Base-by-base conservation (phyloP, 2,329 filamentous ascomycete species). In the Akanthomyces lecanii region DNA sequence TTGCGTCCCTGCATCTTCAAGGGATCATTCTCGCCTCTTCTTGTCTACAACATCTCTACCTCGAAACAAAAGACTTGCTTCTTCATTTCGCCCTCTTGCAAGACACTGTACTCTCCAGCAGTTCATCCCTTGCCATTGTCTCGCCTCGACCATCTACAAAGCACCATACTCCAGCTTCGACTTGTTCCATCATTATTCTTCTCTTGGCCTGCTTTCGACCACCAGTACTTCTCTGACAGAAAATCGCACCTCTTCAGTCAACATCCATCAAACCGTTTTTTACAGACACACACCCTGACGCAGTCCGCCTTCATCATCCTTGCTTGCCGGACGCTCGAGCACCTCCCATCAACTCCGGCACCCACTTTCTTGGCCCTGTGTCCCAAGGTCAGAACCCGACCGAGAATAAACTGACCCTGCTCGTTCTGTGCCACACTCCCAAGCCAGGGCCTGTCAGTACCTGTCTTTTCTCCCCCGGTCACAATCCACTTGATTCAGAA, bases 401-500 rank as follows among this genome's bases (percentile, higher is more conserved):
- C 23, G 38, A 51, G 36, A 30, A 63, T 52, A 47, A 53, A 63
- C 54, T 54, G 54, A 63, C 61, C 61, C 61, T 63, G 51, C 61
- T 50, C 44, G 28, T 51, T 48, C 48, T 59, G 54, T 54, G 38
- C 61, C 61, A 63, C 61, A 51, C 21, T 40, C 52, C 33, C 54
- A 44, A 44, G n/a, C 28, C 45, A 58, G 61, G 61, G 61, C 55
- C 40, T 63, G 61, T 52, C 54, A 59, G 61, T 63, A 54, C 59
- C 59, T 58, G 47, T 63, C 61, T 52, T 36, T 40, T 58, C 52
- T 58, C 61, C 61, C 61, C 61, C 55, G 30, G 61, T 63, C 61
- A 63, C 48, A 63, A 28, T 47, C 61, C 61, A 63, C 61, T 63
- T 63, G 61, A 63, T 63, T 58, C 61, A 63, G 48, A 59, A 53